These are phyloP conservation scores for Pterocarpus macrocarpus DNA, from an alignment of 306 rosid species.

Conservation along the genomic window DNA sequence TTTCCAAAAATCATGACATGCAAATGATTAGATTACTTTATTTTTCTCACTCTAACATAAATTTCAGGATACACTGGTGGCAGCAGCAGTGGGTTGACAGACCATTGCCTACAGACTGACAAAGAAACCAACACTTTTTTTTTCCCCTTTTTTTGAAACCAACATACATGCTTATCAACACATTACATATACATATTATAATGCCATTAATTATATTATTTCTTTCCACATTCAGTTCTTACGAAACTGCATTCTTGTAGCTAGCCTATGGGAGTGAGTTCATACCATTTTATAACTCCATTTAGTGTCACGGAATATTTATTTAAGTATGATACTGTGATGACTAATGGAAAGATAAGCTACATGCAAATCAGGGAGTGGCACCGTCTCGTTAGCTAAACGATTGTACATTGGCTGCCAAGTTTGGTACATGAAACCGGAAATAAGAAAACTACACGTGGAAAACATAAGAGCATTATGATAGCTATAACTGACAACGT, in stretches of 20 bases:
- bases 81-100: background rate
- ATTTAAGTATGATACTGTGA: constrained; percentile 1
- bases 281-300: background rate
- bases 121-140: constrained; percentile 19
- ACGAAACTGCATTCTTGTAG: background rate
- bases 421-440: constrained; percentile 20
- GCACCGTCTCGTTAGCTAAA: constrained; percentile 16
- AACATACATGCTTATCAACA: background rate
- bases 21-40: constrained; percentile 15
- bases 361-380: constrained; percentile 40
- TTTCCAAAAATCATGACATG: background rate
- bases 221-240: constrained; percentile 1
- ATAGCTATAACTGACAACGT: background rate
- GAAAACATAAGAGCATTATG: constrained; percentile 27
- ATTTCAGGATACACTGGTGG: constrained; percentile 11
- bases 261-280: background rate
- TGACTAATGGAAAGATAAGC: background rate
- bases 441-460: constrained; percentile 44
- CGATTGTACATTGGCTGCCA: constrained; percentile 11
- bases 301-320: background rate
- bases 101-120: background rate
- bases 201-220: constrained; percentile 18
- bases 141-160: too few species aligned
- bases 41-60: background rate
- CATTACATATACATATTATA: background rate